Evolutionary conservation across 441 rosid genomes (phyloP).

Genomic region (Theobroma grandiflorum): DNA sequence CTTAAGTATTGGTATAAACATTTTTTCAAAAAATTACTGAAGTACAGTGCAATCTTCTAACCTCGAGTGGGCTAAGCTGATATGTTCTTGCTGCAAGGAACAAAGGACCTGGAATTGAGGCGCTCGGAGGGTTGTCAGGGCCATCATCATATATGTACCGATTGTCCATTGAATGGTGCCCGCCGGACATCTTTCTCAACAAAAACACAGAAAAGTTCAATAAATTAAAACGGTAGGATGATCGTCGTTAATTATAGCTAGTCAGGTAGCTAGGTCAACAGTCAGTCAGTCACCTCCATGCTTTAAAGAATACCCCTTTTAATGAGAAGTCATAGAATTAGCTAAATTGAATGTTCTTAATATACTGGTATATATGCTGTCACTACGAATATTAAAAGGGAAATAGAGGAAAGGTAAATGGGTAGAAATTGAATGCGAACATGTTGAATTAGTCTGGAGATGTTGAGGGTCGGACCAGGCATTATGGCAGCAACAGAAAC

Average conservation of each 20-base stretch:
- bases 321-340: too few relatives aligned
- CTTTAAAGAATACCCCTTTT: too few relatives aligned
- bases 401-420: too few relatives aligned
- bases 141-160: constrained; percentile 46
- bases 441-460: constrained; percentile 43
- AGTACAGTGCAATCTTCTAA: not conserved
- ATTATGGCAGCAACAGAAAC: constrained; percentile 55
- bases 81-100: constrained; percentile 39
- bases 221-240: too few relatives aligned
- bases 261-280: too few relatives aligned
- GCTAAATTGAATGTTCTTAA: too few relatives aligned
- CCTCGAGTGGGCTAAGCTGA: constrained; percentile 62
- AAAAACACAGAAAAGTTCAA: not conserved
- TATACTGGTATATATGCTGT: too few relatives aligned
- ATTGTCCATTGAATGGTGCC: constrained; percentile 46
- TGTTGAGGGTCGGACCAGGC: constrained; percentile 59
- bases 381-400: too few relatives aligned
- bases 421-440: constrained; percentile 26
- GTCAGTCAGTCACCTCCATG: too few relatives aligned
- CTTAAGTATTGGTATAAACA: too few relatives aligned
- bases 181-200: constrained; percentile 11
- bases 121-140: constrained; percentile 46
- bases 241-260: too few relatives aligned
- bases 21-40: too few relatives aligned
- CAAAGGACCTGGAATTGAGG: constrained; percentile 46